Evolutionary conservation across 441 rosid species (phyloP), one percentile per base, ranked within the genome.

Genomic region (Biscutella laevigata): DNA sequence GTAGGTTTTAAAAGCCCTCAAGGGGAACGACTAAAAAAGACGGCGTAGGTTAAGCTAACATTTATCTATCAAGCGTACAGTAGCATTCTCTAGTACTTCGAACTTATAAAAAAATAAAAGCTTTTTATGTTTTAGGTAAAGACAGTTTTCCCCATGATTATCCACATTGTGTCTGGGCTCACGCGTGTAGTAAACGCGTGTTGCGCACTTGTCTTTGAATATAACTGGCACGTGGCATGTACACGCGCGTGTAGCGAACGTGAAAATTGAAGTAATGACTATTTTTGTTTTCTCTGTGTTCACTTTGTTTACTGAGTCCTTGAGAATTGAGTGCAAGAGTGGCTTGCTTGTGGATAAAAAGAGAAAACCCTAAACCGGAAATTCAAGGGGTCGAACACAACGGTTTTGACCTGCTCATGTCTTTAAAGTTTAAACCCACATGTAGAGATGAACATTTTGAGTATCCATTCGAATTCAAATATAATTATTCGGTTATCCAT

Each of bases 1-100:
- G 36, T 66, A 66, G 71, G 71, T 66, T 66, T 59, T 17, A 52
- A 52, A 64, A 62, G 61, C 26, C 44, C 51, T 41, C 7, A 12
- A 45, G 39, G 26, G 45, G 44, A 48, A 56, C 36, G 57, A 58
- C 66, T 52, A 1, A 17, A 16, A 45, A 21, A 11, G 21, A 53
- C 56, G 39, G 61, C 66, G 70, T 66, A 66, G 27, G 28, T 59
- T 66, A 59, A 20, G 33, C 6, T 27, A 1, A 5, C 32, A 1
- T 7, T 20, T 57, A 15, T 25, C 4, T 21, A 50, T 30, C 50
- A 5, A 0, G 71, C 57, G 71, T 5, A 66, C 0, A 0, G 3
- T 66, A 66, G 66, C 19, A 17, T 37, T 14, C 9, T 16, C 5
- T 13, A 7, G 4, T 27, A 24, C 2, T 10, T 39, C 14, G 12